Base-by-base conservation (phyloP, 2,329 filamentous ascomycete species). In the Zymoseptoria tritici region DNA sequence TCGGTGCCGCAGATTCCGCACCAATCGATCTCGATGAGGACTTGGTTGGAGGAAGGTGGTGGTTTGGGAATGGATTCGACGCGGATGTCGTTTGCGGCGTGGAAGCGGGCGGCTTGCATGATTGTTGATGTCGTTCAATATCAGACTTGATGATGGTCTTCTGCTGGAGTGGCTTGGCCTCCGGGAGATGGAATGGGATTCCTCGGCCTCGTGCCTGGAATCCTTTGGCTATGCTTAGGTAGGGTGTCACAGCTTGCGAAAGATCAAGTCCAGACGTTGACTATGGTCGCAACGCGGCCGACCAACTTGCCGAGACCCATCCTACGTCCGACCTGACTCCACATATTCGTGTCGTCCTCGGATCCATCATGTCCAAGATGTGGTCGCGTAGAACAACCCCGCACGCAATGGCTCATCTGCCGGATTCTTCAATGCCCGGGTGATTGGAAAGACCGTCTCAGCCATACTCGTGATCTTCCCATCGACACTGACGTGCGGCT, bases 41-140 rank as follows among this genome's bases (percentile, higher is more conserved):
- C 54, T 54, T 70, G 61, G 6, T 59, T 63, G 19, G 60, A 58
- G 9, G 50, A 42, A n/a, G 61, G 60, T 26, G 57, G 49, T 6
- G 67, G 68, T 46, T 66, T 57, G 26, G 63, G 63, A 52, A 71
- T 62, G 36, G 66, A 59, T 19, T 71, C 68, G 53, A 70, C 52
- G 21, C 68, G 62, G 51, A 71, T 62, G 55, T 71, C 67, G 49
- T 57, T 57, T 20, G 61, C 49, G 31, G 55, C 62, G 55, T 71
- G 63, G 61, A 67, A 71, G 55, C 66, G 58, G 16, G 66, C 66
- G 16, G 68, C 68, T 56, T 66, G 67, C 67, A 71, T 71, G 9
- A 13, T 42, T 42, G 36, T 26, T 8, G 36, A 16, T 42, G 11
- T 42, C 16, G 11, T 13, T 42, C 4, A 0, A 26, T 3, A 26